Conservation (phyloP, 2,329 filamentous ascomycete genomes). For the Stagonosporopsis cucurbitacearum region DNA sequence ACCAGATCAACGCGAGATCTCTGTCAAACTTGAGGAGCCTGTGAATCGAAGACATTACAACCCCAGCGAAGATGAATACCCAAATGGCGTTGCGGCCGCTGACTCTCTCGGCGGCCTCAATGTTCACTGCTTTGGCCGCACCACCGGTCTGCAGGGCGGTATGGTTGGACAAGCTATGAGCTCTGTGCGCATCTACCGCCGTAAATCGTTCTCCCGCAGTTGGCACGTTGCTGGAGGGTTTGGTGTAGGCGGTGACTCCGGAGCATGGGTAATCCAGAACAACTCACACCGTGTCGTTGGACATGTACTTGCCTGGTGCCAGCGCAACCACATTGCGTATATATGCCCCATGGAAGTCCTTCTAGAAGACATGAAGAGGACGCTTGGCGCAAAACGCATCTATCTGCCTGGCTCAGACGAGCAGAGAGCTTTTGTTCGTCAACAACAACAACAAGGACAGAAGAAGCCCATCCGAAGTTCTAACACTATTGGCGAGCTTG, state of each 20-base stretch:
- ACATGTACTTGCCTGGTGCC: slow-evolving; percentile 88
- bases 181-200: slow-evolving; percentile 86
- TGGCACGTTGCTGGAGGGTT: slow-evolving; percentile 68
- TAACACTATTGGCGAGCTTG: slow-evolving; percentile 31
- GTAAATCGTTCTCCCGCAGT: slow-evolving; percentile 77
- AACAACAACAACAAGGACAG: slow-evolving; percentile 8
- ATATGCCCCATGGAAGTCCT: slow-evolving; percentile 95
- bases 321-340: slow-evolving; percentile 81
- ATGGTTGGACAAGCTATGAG: slow-evolving; percentile 78
- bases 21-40: slow-evolving; percentile 42
- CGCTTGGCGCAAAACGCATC: slow-evolving; percentile 73
- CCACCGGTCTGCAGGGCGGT: slow-evolving; percentile 81
- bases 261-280: slow-evolving; percentile 90
- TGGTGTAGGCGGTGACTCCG: slow-evolving; percentile 84
- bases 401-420: slow-evolving; percentile 67
- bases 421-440: slow-evolving; percentile 25
- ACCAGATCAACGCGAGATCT: slow-evolving; percentile 40
- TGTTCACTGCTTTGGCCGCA: slow-evolving; percentile 89
- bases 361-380: slow-evolving; percentile 82
- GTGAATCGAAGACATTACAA: slow-evolving; percentile 44
- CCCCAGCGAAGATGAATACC: slow-evolving; percentile 53
- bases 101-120: slow-evolving; percentile 72
- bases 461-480: slow-evolving; percentile 10
- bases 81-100: slow-evolving; percentile 65
- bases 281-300: slow-evolving; percentile 81